phyloP scores from a whole-genome alignment of 768 basidiomycete genomes.

The Trametes cinnabarina region DNA sequence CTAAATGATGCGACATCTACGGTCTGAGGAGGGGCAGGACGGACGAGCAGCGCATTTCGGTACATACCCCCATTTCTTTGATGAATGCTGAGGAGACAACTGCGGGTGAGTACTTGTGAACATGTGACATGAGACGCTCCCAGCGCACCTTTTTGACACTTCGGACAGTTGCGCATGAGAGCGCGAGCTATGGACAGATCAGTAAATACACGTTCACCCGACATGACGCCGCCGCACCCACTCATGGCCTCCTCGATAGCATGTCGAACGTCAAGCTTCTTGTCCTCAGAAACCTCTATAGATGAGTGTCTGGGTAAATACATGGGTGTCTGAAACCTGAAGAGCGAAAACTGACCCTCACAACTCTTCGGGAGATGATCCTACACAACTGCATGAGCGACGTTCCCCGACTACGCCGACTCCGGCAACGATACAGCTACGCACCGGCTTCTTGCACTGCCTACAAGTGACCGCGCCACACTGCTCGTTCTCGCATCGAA shows the following conservation, averaged over 20 bases:
- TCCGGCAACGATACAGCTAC: conserved; percentile 21
- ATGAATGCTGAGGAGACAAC: conserved; percentile 61
- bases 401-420: neutral
- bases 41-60: neutral
- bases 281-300: conserved; percentile 73
- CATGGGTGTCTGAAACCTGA: neutral
- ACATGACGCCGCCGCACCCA: conserved; percentile 30
- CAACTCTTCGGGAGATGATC: conserved; percentile 84
- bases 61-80: conserved; percentile 71
- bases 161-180: conserved; percentile 85
- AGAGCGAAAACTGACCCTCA: conserved; percentile 46
- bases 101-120: too few species aligned
- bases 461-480: conserved; percentile 80
- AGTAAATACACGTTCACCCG: conserved; percentile 4
- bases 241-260: conserved; percentile 93
- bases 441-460: conserved; percentile 68
- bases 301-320: neutral
- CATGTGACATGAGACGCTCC: too few species aligned
- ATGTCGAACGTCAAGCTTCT: conserved; percentile 71
- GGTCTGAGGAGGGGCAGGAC: neutral
- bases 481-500: conserved; percentile 54
- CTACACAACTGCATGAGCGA: conserved; percentile 32
- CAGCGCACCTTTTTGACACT: conserved; percentile 69
- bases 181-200: conserved; percentile 54
- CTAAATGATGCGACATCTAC: conserved; percentile 33